phyloP scores from a whole-genome alignment of 2,329 filamentous ascomycete species.

The Ascochyta clinopodiicola region DNA sequence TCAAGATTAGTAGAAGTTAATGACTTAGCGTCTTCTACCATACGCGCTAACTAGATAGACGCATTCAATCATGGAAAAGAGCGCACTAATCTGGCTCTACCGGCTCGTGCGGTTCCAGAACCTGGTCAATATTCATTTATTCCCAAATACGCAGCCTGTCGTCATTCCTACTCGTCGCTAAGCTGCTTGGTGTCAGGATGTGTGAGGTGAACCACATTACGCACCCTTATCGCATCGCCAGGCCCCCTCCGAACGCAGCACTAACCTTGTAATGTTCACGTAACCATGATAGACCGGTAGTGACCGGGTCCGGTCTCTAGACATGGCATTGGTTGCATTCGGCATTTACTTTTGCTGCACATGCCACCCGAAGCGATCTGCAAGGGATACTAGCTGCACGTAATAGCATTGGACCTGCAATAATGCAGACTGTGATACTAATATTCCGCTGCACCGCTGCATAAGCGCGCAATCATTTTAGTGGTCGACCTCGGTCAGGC shows the following conservation, averaged over 20 bases:
- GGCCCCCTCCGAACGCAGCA: too few species aligned
- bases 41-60: constrained; percentile 37
- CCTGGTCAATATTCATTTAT: constrained; percentile 21
- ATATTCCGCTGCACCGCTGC: not conserved
- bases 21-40: constrained; percentile 21
- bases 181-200: not conserved
- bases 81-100: constrained; percentile 22
- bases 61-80: constrained; percentile 37
- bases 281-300: too few species aligned
- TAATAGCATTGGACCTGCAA: not conserved
- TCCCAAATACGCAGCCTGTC: constrained; percentile 7
- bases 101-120: constrained; percentile 19
- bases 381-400: constrained; percentile 19
- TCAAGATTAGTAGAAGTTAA: constrained; percentile 39
- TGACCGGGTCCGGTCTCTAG: not conserved
- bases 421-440: not conserved
- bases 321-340: not conserved
- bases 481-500: too few species aligned
- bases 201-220: not conserved
- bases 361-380: constrained; percentile 16
- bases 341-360: constrained; percentile 18
- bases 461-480: too few species aligned
- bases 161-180: constrained; percentile 8
- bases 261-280: too few species aligned
- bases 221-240: not conserved